phyloP scores from a whole-genome alignment of 139 green algal genomes.

The Coelastrella sp. region DNA sequence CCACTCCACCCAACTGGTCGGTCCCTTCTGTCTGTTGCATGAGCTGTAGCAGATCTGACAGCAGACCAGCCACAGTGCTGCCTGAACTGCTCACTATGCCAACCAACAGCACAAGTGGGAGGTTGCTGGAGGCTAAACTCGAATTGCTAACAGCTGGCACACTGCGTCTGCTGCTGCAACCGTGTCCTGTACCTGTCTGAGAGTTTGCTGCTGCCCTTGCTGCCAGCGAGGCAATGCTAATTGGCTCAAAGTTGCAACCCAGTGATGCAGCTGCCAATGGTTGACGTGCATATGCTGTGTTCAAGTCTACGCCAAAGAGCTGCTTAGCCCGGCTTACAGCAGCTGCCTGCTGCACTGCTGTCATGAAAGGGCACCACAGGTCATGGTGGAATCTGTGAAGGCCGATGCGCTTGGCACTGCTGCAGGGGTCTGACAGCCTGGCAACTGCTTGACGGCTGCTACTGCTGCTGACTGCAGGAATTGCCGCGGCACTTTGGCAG shows the following conservation, averaged over 20 bases:
- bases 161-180: background rate
- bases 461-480: too few relatives aligned
- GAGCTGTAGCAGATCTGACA: slow-evolving; percentile 45
- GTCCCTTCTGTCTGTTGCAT: background rate
- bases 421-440: slow-evolving; percentile 5
- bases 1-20: slow-evolving; percentile 13
- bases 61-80: background rate
- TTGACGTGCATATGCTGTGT: background rate
- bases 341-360: background rate
- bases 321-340: background rate
- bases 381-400: slow-evolving; percentile 35
- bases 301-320: slow-evolving; percentile 37
- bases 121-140: slow-evolving; percentile 1
- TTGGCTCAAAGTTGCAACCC: background rate
- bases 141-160: background rate
- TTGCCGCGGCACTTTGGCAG: background rate
- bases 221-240: background rate
- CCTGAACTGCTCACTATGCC: slow-evolving; percentile 24
- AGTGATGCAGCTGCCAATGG: background rate
- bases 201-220: background rate
- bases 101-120: slow-evolving; percentile 39
- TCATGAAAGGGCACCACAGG: slow-evolving; percentile 28
- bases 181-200: background rate
- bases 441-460: too few relatives aligned
- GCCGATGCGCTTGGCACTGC: background rate